These are phyloP conservation scores for Periglandula ipomoeae DNA, from an alignment of 2,329 filamentous ascomycete genomes.

Conservation along the genomic window DNA sequence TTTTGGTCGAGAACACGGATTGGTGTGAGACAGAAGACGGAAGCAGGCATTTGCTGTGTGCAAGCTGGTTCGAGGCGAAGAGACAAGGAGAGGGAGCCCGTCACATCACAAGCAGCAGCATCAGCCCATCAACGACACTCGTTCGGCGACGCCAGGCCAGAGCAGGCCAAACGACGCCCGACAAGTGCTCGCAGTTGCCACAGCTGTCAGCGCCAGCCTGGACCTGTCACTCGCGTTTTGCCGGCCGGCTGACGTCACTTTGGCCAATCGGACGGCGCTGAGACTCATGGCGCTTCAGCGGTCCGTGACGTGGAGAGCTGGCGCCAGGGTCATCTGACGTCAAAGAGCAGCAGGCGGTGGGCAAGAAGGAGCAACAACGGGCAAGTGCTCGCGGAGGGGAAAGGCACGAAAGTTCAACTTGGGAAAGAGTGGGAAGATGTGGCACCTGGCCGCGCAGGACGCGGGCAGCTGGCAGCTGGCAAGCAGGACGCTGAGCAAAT, in stretches of 20 bases:
- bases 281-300: background rate
- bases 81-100: background rate
- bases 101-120: no score
- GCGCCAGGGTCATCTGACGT: constrained; percentile 8
- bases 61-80: no score
- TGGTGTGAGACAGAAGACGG: no score
- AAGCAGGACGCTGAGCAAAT: background rate
- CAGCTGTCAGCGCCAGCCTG: background rate
- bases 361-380: no score
- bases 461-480: no score
- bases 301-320: background rate
- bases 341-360: background rate
- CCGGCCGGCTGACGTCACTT: constrained; percentile 11
- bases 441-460: background rate
- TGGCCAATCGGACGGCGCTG: constrained; percentile 7
- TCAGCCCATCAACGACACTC: no score
- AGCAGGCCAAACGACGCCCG: background rate
- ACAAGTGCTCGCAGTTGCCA: background rate
- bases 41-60: no score
- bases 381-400: no score
- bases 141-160: no score
- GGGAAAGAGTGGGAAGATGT: background rate
- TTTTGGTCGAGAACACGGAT: no score
- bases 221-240: background rate
- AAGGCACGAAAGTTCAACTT: no score